phyloP scores from a whole-genome alignment of 768 basidiomycete species.

The Pulveroboletus sp. region DNA sequence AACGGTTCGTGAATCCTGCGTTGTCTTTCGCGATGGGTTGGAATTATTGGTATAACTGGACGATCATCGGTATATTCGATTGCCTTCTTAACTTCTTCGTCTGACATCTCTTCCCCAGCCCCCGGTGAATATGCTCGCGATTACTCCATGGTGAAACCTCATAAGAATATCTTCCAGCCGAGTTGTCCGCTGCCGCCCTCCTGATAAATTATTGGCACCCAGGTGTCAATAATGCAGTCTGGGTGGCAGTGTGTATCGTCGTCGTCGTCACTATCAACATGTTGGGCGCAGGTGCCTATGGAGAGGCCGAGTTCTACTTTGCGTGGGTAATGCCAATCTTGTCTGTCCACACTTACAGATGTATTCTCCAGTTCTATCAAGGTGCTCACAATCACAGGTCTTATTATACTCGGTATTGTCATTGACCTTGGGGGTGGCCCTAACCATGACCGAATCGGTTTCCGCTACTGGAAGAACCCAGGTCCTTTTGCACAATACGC shows the following conservation, averaged over 20 bases:
- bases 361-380: constrained; percentile 60
- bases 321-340: constrained; percentile 39
- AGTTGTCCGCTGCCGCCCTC: constrained; percentile 50
- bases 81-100: background rate
- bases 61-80: constrained; percentile 15
- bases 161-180: constrained; percentile 19
- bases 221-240: constrained; percentile 59
- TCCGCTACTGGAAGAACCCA: constrained; percentile 77
- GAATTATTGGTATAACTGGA: constrained; percentile 49
- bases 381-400: constrained; percentile 76
- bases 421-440: constrained; percentile 90
- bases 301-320: constrained; percentile 84
- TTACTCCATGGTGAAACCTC: background rate
- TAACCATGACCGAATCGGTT: constrained; percentile 59
- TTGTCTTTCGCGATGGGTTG: constrained; percentile 55
- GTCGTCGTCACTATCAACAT: constrained; percentile 75
- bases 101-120: constrained; percentile 12
- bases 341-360: background rate
- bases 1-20: constrained; percentile 76
- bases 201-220: constrained; percentile 71
- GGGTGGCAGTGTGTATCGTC: constrained; percentile 73
- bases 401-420: constrained; percentile 65
- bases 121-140: constrained; percentile 17
- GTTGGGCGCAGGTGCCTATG: constrained; percentile 72
- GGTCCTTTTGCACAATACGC: constrained; percentile 80